Percentiles rank a stretch among this genome's conserved stretches.
Conservation (phyloP, 2,329 filamentous ascomycete species). For the Penicillium sp. region DNA sequence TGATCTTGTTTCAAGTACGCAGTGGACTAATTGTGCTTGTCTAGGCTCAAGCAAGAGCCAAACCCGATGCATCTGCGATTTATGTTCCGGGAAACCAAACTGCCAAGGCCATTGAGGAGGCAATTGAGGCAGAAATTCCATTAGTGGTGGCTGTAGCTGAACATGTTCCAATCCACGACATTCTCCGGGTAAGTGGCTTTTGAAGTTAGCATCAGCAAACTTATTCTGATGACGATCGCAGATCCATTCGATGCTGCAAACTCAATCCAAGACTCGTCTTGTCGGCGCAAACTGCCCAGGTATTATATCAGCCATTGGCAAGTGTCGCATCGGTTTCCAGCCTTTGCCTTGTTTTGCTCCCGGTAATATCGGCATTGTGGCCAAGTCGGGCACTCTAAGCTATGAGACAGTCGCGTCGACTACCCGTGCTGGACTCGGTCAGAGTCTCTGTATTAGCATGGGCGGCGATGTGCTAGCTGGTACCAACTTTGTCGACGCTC, state of each 20-base stretch:
- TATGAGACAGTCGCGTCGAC: conserved; percentile 78
- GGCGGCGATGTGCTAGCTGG: conserved; percentile 74
- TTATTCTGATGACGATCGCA: conserved; percentile 27
- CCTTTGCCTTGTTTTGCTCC: conserved; percentile 70
- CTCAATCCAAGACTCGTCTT: conserved; percentile 69
- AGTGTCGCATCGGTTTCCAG: conserved; percentile 74
- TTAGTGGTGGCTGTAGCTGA: conserved; percentile 78
- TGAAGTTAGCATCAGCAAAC: not conserved
- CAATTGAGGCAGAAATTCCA: conserved; percentile 75
- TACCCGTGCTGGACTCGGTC: conserved; percentile 71
- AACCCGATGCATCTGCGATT: conserved; percentile 75
- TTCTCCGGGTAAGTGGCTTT: conserved; percentile 60
- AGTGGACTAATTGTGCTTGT: not conserved
- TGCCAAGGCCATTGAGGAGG: conserved; percentile 72
- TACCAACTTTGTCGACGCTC: conserved; percentile 70
- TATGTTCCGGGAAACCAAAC: conserved; percentile 78
- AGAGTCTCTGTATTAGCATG: conserved; percentile 75
- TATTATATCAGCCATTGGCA: conserved; percentile 71
- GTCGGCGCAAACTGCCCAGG: conserved; percentile 81
- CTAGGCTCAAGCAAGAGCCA: conserved; percentile 67
- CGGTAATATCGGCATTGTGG: conserved; percentile 71
- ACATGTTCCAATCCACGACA: conserved; percentile 76
- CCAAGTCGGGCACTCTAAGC: conserved; percentile 78
- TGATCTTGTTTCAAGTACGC: not conserved
- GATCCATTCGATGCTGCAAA: conserved; percentile 69